Base-by-base conservation (phyloP, 768 basidiomycete genomes). In the Termitomyces bulborhizus region DNA sequence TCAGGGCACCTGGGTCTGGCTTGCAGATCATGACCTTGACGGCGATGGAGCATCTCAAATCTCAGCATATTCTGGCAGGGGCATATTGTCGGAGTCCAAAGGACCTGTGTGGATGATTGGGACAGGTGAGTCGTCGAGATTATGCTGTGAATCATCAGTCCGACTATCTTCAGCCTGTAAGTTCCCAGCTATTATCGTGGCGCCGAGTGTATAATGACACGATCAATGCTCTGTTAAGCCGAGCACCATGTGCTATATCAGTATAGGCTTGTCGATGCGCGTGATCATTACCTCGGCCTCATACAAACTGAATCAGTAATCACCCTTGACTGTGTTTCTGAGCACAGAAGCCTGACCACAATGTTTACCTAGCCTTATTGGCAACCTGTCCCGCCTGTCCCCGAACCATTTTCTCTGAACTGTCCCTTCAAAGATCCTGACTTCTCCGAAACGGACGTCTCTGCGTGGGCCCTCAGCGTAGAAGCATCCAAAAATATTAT, bases 31-130 rank as follows among this genome's bases (percentile, higher is more conserved):
- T 62, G 83, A 88, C 58, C 75, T 90, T 27, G 90, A 92, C 53
- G 72, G 74, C 31, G 64, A 75, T 54, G 67, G 74, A 21, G 58
- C 65, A 15, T 68, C 73, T 11, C 81, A 84, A 61, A 71, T 82
- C 37, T 76, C 78, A 5, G 63, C 87, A 21, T 91, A 78, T 63
- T 75, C 80, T 24, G 90, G 87, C 2, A 79, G 90, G 32, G 90
- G 90, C 0, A 80, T 91, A 51, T 68, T 88, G 4, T 87, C 85
- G 0, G 82, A 91, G 65, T 86, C 85, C 21, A 69, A 70, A 37
- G 90, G 90, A 1, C 90, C 90, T 2, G 86, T 90, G 4, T 90
- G 88, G 89, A 67, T 91, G 74, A 82, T 91, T 55, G 90, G 90
- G 26, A 90, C 89, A 39, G 79, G 77, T 74, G 59, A 46, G 78